A percentile compares a stretch with the other conserved stretches of the same genome.
phyloP scores from a whole-genome alignment of 2,329 filamentous ascomycete species.

The Ascochyta pisi region DNA sequence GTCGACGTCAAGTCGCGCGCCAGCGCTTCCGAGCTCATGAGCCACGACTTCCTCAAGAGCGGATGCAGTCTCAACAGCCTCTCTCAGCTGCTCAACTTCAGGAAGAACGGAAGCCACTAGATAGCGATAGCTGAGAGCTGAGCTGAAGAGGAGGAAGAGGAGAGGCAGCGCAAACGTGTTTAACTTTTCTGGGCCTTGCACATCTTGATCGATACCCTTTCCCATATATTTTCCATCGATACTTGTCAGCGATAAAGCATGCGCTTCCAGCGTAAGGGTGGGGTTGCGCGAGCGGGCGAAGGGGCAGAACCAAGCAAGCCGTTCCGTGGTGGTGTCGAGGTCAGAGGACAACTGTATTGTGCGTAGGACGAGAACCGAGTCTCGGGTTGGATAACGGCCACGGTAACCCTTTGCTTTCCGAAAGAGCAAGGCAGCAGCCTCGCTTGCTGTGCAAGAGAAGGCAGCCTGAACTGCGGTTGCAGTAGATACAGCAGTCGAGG shows the following conservation, averaged over 20 bases:
- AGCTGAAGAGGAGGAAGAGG: not conserved
- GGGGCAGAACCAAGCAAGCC: not conserved
- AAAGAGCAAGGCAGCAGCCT: not conserved
- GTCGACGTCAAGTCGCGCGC: slow-evolving; percentile 96
- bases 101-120: slow-evolving; percentile 68
- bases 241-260: slow-evolving; percentile 11
- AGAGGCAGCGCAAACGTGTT: slow-evolving; percentile 4
- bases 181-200: slow-evolving; percentile 23
- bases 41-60: slow-evolving; percentile 92
- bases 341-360: not conserved
- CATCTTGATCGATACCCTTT: slow-evolving; percentile 40
- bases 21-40: slow-evolving; percentile 85
- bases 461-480: not conserved
- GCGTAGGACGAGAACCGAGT: slow-evolving; percentile 3
- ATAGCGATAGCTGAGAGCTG: not conserved
- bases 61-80: slow-evolving; percentile 85
- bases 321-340: not conserved
- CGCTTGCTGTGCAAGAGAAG: slow-evolving; percentile 2
- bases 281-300: not conserved
- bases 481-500: slow-evolving; percentile 13
- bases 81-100: slow-evolving; percentile 84
- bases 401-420: not conserved
- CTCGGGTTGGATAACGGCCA: slow-evolving; percentile 15
- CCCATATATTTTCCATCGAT: slow-evolving; percentile 28
- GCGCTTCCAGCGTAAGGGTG: slow-evolving; percentile 3